Evolutionary conservation across 768 basidiomycete genomes (phyloP).

Genomic region (Mycena capillaripes): DNA sequence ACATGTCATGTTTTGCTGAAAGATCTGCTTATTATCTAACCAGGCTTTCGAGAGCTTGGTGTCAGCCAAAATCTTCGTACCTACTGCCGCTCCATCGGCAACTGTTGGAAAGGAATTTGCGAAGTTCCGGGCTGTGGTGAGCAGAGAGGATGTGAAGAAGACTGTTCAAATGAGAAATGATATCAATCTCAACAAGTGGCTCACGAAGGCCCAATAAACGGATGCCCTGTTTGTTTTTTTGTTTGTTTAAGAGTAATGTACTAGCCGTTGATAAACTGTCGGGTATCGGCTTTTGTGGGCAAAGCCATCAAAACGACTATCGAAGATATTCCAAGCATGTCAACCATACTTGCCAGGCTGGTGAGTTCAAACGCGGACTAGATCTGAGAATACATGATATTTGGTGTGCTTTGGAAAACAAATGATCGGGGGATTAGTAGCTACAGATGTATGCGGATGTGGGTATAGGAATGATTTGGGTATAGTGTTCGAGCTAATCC

Average conservation of each 20-base stretch:
- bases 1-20: not conserved
- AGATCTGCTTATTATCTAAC: not conserved
- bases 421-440: slow-evolving; percentile 13
- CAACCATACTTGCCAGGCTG: no score
- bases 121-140: slow-evolving; percentile 78
- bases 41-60: slow-evolving; percentile 87
- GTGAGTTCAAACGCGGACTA: no score
- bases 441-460: slow-evolving; percentile 5
- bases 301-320: no score
- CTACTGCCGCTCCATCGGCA: slow-evolving; percentile 61
- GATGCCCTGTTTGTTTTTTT: not conserved
- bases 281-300: no score
- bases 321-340: no score
- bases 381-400: no score
- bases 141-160: slow-evolving; percentile 75
- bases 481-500: slow-evolving; percentile 19
- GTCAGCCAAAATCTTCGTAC: slow-evolving; percentile 67
- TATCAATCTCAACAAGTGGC: slow-evolving; percentile 84
- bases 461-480: slow-evolving; percentile 31
- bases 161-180: slow-evolving; percentile 77
- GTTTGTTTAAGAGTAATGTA: not conserved
- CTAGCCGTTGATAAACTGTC: no score
- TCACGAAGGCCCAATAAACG: slow-evolving; percentile 61
- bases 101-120: slow-evolving; percentile 77
- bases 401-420: not conserved